Conservation (phyloP, 2,329 filamentous ascomycete species). For the Teratosphaeria destructans region DNA sequence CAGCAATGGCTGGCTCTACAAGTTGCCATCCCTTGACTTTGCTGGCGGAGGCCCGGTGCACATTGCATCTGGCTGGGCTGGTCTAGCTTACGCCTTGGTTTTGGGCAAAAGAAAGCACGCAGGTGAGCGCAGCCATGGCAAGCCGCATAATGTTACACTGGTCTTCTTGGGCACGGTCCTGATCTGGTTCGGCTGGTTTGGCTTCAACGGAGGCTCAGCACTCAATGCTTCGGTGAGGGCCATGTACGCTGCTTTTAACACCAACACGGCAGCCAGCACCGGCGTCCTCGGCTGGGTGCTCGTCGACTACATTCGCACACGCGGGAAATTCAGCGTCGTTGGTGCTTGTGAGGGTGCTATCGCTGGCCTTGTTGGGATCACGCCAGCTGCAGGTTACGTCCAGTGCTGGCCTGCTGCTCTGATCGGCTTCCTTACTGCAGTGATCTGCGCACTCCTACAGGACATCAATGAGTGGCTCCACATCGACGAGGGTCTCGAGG, state of each 20-base stretch:
- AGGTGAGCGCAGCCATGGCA: constrained; percentile 40
- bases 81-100: constrained; percentile 53
- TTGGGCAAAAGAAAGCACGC: constrained; percentile 48
- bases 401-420: constrained; percentile 44
- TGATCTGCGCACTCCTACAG: constrained; percentile 40
- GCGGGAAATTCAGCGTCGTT: constrained; percentile 45
- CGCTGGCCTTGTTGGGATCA: constrained; percentile 51
- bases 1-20: constrained; percentile 53
- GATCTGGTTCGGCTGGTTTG: constrained; percentile 55
- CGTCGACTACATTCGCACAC: constrained; percentile 43
- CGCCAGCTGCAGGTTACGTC: constrained; percentile 45
- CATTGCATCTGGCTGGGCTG: constrained; percentile 52
- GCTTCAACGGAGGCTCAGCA: constrained; percentile 21
- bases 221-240: constrained; percentile 33
- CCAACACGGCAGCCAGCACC: constrained; percentile 45
- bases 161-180: constrained; percentile 55
- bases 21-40: constrained; percentile 50
- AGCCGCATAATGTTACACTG: constrained; percentile 53
- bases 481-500: constrained; percentile 49
- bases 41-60: constrained; percentile 55
- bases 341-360: constrained; percentile 49
- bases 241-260: constrained; percentile 48
- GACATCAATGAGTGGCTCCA: constrained; percentile 44
- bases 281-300: constrained; percentile 46
- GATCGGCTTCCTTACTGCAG: constrained; percentile 46